Conservation (phyloP, 2,329 filamentous ascomycete species). For the Epichloe glyceriae region DNA sequence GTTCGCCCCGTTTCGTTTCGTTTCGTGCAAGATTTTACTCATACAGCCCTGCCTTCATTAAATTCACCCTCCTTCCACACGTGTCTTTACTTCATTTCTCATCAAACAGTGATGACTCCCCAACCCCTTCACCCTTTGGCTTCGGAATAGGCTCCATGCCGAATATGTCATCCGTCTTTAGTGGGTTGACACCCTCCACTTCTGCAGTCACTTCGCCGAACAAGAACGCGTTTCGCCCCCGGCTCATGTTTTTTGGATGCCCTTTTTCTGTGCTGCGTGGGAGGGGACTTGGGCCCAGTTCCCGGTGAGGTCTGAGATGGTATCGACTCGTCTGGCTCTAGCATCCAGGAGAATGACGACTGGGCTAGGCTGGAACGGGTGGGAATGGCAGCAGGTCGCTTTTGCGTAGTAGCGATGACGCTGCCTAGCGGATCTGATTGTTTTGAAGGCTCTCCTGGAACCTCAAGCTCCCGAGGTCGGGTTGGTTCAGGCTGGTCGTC, state of each 20-base stretch:
- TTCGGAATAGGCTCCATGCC: slow-evolving; percentile 36
- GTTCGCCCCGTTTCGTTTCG: too few relatives aligned
- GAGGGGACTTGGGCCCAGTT: slow-evolving; percentile 17
- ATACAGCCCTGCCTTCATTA: background rate
- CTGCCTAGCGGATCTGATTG: background rate
- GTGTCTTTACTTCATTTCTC: background rate
- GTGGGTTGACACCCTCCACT: slow-evolving; percentile 18
- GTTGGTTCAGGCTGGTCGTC: background rate
- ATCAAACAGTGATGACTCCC: background rate
- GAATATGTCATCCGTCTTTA: slow-evolving; percentile 38
- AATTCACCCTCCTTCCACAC: background rate
- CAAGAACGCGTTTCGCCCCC: slow-evolving; percentile 45
- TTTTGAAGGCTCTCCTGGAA: background rate
- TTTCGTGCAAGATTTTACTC: background rate
- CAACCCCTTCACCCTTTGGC: slow-evolving; percentile 9
- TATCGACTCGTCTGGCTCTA: slow-evolving; percentile 39
- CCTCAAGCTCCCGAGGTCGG: background rate
- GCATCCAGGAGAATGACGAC: slow-evolving; percentile 71
- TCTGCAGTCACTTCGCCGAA: slow-evolving; percentile 40
- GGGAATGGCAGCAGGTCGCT: slow-evolving; percentile 32
- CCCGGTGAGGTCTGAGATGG: slow-evolving; percentile 12
- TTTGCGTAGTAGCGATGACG: slow-evolving; percentile 3
- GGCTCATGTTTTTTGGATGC: slow-evolving; percentile 29
- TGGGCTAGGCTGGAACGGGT: slow-evolving; percentile 56
- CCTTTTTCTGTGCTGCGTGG: slow-evolving; percentile 26